Percentiles rank a stretch among this genome's conserved stretches.
These are phyloP conservation scores for Xanthoparmelia taractica DNA, from an alignment of 495 filamentous ascomycete species.

Conservation along the genomic window DNA sequence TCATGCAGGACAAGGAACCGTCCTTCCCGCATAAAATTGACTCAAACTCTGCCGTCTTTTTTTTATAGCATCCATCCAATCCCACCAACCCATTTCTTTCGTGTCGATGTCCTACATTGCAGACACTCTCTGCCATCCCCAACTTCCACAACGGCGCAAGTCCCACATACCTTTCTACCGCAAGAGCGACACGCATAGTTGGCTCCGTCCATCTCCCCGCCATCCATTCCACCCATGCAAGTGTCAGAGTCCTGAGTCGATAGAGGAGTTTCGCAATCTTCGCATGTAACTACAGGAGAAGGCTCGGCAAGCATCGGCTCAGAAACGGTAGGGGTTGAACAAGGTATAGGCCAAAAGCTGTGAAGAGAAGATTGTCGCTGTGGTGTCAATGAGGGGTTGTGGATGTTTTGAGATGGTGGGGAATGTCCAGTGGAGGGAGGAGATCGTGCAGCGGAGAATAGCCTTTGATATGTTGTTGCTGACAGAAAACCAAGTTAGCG, in stretches of 20 bases:
- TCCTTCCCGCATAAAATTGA: neutral
- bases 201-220: slow-evolving; percentile 1
- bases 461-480: slow-evolving; percentile 34
- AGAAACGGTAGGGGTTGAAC: slow-evolving; percentile 14
- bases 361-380: slow-evolving; percentile 22
- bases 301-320: neutral
- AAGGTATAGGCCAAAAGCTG: slow-evolving; percentile 19
- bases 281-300: slow-evolving; percentile 9
- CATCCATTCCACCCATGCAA: slow-evolving; percentile 15
- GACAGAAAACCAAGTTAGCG: slow-evolving; percentile 1
- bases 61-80: slow-evolving; percentile 21
- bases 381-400: neutral
- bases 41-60: neutral
- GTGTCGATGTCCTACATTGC: slow-evolving; percentile 20
- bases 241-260: slow-evolving; percentile 9
- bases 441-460: slow-evolving; percentile 42
- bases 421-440: slow-evolving; percentile 32
- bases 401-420: slow-evolving; percentile 5
- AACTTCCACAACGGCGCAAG: slow-evolving; percentile 26
- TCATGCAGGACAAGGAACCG: neutral
- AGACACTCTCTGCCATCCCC: slow-evolving; percentile 25
- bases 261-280: slow-evolving; percentile 24
- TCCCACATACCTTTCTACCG: slow-evolving; percentile 24
- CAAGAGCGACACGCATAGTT: slow-evolving; percentile 22
- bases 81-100: slow-evolving; percentile 22